phyloP scores from a whole-genome alignment of 148 eudicot genomes.

The Camellia granthamiana region DNA sequence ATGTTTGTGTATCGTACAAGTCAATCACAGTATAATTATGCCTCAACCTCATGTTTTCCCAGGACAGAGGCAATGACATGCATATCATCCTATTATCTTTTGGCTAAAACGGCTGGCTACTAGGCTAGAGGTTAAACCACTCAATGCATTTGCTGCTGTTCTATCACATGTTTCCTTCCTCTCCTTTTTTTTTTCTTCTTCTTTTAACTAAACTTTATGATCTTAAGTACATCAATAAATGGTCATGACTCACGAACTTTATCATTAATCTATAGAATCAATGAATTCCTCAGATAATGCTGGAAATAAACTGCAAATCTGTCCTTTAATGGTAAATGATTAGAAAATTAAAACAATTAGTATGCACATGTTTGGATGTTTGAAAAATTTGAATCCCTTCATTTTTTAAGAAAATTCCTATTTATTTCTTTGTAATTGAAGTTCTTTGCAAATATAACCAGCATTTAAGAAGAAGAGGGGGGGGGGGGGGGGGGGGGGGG shows the following conservation, averaged over 20 bases:
- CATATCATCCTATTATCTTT: background rate
- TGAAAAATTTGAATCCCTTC: background rate
- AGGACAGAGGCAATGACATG: background rate
- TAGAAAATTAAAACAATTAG: background rate
- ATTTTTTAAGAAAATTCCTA: too few species aligned
- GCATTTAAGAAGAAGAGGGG: too few species aligned
- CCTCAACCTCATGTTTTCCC: background rate
- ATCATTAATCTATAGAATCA: background rate
- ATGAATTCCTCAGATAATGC: background rate
- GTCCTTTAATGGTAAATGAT: background rate
- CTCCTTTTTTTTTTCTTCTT: background rate
- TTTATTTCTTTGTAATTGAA: background rate
- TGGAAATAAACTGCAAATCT: background rate
- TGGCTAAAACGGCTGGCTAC: background rate
- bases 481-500: too few species aligned
- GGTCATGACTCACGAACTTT: background rate
- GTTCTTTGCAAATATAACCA: background rate
- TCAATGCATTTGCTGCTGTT: background rate
- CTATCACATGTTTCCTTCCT: background rate
- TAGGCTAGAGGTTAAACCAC: background rate
- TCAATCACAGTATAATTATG: background rate
- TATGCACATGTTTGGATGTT: background rate
- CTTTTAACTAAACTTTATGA: background rate
- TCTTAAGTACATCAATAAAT: background rate
- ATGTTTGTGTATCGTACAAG: background rate